Conservation (phyloP, 495 filamentous ascomycete species). For the Podospora didyma region DNA sequence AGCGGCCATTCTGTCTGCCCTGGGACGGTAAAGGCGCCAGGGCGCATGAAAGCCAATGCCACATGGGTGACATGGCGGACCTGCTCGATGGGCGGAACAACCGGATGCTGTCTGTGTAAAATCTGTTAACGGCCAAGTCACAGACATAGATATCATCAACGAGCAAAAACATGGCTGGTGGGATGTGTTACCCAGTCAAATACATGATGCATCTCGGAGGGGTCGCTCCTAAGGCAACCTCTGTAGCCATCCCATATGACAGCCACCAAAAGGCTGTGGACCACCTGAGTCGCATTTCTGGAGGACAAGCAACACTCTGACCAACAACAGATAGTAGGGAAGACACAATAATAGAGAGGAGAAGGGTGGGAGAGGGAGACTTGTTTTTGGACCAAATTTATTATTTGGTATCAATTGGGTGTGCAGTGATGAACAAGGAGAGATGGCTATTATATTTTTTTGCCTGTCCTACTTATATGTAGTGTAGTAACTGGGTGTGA, state of each 20-base stretch:
- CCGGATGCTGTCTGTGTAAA: constrained; percentile 46
- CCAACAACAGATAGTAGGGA: too few species aligned
- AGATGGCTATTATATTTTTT: too few species aligned
- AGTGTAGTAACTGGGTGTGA: too few species aligned
- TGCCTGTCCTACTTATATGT: too few species aligned
- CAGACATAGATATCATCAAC: background rate
- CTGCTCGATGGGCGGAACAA: constrained; percentile 43
- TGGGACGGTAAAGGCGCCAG: constrained; percentile 55
- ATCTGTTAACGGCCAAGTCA: background rate
- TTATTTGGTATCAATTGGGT: too few species aligned
- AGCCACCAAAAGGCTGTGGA: constrained; percentile 9
- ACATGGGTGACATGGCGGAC: constrained; percentile 57
- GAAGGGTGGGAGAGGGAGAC: too few species aligned
- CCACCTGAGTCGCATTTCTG: constrained; percentile 8
- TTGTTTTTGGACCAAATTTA: too few species aligned
- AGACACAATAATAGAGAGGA: too few species aligned
- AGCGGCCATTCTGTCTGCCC: constrained; percentile 48
- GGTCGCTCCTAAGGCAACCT: constrained; percentile 11
- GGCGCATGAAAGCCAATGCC: constrained; percentile 63
- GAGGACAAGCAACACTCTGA: too few species aligned
- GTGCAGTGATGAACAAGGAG: too few species aligned
- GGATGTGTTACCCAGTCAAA: constrained; percentile 46
- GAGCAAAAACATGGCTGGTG: background rate
- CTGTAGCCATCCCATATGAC: constrained; percentile 12
- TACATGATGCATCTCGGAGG: constrained; percentile 54